Evolutionary conservation across 2,329 filamentous ascomycete species (phyloP).

Genomic region (Hypomyces perniciosus): DNA sequence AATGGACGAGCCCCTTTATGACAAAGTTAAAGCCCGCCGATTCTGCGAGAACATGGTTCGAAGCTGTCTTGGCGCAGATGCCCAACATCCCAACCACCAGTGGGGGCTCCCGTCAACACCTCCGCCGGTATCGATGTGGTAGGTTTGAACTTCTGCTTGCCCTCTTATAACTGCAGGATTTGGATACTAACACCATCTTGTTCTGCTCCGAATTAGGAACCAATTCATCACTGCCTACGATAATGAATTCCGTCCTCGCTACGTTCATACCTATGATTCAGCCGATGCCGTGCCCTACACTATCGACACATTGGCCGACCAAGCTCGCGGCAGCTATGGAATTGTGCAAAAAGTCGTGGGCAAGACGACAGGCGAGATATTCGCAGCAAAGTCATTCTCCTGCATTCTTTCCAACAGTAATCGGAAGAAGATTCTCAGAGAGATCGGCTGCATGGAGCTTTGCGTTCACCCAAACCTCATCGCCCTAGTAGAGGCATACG

Average conservation of each 20-base stretch:
- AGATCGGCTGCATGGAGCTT: slow-evolving; percentile 1
- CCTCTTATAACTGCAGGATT: too few species aligned
- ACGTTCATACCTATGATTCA: neutral
- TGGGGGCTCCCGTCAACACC: neutral
- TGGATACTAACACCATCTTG: too few species aligned
- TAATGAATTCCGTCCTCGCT: neutral
- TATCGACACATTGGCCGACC: neutral
- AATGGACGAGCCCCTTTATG: neutral
- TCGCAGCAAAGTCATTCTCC: neutral
- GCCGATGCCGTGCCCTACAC: neutral
- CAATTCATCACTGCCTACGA: neutral
- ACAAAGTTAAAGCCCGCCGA: neutral
- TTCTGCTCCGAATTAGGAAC: too few species aligned
- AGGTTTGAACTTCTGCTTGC: too few species aligned
- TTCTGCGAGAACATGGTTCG: neutral
- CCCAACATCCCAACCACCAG: neutral
- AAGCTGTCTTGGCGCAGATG: neutral
- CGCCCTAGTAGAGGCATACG: neutral
- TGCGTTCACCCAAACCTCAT: slow-evolving; percentile 2
- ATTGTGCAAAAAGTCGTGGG: neutral
- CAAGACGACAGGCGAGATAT: neutral
- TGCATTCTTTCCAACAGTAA: too few species aligned
- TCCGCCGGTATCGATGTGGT: neutral
- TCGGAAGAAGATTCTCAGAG: slow-evolving; percentile 2
- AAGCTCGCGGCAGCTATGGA: neutral